Base-by-base conservation (phyloP, 2,329 filamentous ascomycete species). In the Trichoderma endophyticum region DNA sequence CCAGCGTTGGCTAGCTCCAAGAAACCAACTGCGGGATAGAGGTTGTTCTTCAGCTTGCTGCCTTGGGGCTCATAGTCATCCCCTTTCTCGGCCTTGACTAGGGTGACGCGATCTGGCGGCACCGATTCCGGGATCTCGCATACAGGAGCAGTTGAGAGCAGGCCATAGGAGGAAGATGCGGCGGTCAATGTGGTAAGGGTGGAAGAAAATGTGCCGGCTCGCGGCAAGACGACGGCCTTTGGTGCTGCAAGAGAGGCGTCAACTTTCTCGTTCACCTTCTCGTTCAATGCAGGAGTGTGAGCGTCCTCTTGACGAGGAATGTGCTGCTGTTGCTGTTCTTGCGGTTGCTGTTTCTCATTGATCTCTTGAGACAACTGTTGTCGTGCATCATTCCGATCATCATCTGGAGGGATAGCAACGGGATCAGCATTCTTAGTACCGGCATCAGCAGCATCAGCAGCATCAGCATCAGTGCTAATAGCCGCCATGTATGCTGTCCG, bases 1-100 rank as follows among this genome's bases (percentile, higher is more conserved):
- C 83, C 83, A 0, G 86, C 86, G 75, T 89, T 89, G 68, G 85
- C 85, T 2, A 88, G 80, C 73, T 89, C 87, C 21, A 89, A 83
- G 62, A 85, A 85, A 0, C 86, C 87, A 1, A 87, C 78, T 5
- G 76, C 77, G 30, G 76, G 76, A 26, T 76, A 73, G 1, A 81
- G 75, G 21, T 81, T 62, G 57, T 73, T 70, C 57, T 73, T 65
- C 4, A 73, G 28, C n/a, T 32, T 61, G 36, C 32, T 62, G 24
- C 61, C 39, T 21, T 61, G 60, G 21, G 54, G 56, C 32, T 61
- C 66, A 14, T 72, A 72, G 11, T 39, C 15, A 28, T 48, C 48
- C 28, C 56, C 61, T 54, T 54, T 71, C 21, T 60, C 12, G 3
- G 61, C 51, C 62, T 51, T 70, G 54, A 67, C 56, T 15, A 72